Evolutionary conservation across 768 basidiomycete genomes (phyloP).

Genomic region (Auriscalpium vulgare): DNA sequence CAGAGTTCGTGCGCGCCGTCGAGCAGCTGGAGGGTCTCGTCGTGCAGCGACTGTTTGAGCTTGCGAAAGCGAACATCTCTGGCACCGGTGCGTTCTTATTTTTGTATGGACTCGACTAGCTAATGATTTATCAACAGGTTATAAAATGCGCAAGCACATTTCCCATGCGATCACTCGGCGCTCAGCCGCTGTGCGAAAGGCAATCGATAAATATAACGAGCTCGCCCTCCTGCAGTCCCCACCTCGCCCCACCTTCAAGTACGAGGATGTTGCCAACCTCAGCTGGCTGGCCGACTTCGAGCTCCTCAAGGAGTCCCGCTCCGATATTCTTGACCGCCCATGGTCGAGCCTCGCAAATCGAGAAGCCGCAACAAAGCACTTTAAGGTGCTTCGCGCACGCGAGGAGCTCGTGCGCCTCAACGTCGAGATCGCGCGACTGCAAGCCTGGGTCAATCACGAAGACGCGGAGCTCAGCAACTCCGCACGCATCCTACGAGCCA

Average conservation of each 20-base stretch:
- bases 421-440: neutral
- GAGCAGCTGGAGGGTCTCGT: neutral
- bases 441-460: neutral
- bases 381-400: neutral
- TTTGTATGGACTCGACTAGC: too few species aligned
- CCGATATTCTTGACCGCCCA: neutral
- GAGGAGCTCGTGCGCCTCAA: neutral
- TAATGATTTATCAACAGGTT: too few species aligned
- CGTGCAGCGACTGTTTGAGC: neutral
- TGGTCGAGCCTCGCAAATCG: neutral
- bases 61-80: neutral
- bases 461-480: neutral
- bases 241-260: neutral
- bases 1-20: neutral
- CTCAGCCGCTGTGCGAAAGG: neutral
- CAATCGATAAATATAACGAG: neutral
- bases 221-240: neutral
- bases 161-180: neutral
- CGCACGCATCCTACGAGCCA: neutral
- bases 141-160: neutral
- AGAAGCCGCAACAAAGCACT: neutral
- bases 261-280: neutral
- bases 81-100: too few species aligned
- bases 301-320: neutral
- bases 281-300: neutral